phyloP scores from a whole-genome alignment of 257 asterid genomes.

The Nicotiana benthamiana region DNA sequence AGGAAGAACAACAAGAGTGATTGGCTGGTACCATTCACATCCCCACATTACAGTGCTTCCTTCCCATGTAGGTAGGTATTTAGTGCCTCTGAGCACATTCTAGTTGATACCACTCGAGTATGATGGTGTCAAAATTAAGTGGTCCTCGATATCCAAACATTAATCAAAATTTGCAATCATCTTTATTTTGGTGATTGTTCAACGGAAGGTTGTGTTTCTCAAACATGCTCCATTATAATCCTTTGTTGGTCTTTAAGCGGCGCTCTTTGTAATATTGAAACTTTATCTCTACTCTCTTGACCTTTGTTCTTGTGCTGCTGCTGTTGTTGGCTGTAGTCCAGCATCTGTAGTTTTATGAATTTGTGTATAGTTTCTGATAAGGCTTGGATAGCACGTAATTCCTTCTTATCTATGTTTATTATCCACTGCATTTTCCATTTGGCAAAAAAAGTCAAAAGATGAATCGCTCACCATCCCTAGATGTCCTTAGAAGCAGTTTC shows the following conservation, averaged over 20 bases:
- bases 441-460: background rate
- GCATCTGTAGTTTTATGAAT: background rate
- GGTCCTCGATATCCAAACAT: background rate
- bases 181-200: background rate
- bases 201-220: background rate
- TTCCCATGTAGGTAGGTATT: conserved; percentile 89
- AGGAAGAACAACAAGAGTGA: conserved; percentile 87
- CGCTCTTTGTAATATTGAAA: background rate
- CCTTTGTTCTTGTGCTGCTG: background rate
- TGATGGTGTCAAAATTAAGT: background rate
- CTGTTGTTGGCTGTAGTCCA: background rate
- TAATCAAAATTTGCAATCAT: background rate
- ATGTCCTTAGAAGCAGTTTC: background rate
- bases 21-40: conserved; percentile 99
- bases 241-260: background rate
- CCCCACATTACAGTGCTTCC: conserved; percentile 99
- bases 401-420: background rate
- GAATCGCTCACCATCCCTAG: background rate
- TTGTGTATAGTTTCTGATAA: background rate
- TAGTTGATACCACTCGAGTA: background rate
- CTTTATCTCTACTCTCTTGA: background rate
- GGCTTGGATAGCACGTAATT: background rate
- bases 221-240: background rate
- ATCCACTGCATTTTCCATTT: background rate
- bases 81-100: background rate